Evolutionary conservation across 164 flowering plant species (phyloP), one percentile per base, ranked within the genome.

Genomic region (Nelumbo lutea): DNA sequence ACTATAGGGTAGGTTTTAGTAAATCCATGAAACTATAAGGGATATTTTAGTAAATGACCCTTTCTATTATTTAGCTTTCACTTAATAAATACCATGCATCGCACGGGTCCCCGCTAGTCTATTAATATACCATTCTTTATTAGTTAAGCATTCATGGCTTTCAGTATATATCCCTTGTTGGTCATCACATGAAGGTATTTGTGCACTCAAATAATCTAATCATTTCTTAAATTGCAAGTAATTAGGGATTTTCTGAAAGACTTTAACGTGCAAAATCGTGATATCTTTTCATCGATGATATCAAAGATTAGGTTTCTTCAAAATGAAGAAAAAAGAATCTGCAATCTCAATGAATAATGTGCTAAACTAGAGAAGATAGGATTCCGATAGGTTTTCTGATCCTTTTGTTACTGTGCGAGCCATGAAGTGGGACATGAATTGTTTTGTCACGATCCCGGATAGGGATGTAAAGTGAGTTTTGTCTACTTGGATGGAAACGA

Each of bases 311-410:
- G 57, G 57, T 2, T 53, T 53, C 27, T 27, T 27, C 83, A 77
- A 77, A 47, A 74, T 55, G 56, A 77, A 60, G 74, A 77, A 80
- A 62, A 71, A 77, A 0, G 78, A 58, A 45, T 80, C 55, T 10
- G 9, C 5, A 7, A 77, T 43, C 61, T 80, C 83, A 0, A 79
- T 53, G 5, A 80, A 77, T 4, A 80, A 58, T 2, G 83, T 72
- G 65, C 83, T 80, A 43, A 77, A 77, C 38, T 80, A 62, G 41
- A 77, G 60, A 2, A 77, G 75, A 60, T 69, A 80, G 0, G 80
- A 77, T 59, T 80, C 4, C 82, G 50, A 39, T 78, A 79, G 1
- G 82, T 79, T 2, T 78, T 79, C 9, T 78, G 80, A 65, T 79
- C 82, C 1, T 27, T 27, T 27, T 27, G 27, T 27, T 27, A 27